Evolutionary conservation across 495 filamentous ascomycete species (phyloP), one percentile per base, ranked within the genome.

Genomic region (Hypoxylon trugodes): DNA sequence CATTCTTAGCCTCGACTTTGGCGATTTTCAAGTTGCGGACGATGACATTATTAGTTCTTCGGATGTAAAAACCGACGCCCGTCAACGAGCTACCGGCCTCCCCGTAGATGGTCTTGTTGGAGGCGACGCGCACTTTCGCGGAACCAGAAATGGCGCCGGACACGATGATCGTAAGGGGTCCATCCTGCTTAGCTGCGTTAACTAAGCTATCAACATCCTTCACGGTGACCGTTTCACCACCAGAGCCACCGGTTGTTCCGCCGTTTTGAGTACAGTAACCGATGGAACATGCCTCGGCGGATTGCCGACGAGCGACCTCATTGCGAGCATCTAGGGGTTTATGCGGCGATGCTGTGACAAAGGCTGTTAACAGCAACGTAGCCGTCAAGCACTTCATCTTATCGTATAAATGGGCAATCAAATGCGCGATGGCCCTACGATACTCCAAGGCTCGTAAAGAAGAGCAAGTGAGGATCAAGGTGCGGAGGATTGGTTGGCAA

Each of bases 11-110:
- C 3, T 80, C 63, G 13, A 89, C 86, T 28, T 87, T 87, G 25
- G 76, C 64, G 38, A 88, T 82, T 30, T 78, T 78, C 47, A 90
- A 71, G 76, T 89, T 89, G 5, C 84, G 84, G 45, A 90, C 70
- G 66, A 89, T 89, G 19, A 89, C 83, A 48, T 81, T 79, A 9
- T 61, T 77, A 19, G 75, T 65, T 3, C 61, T 57, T 62, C 82
- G 80, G 65, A 89, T 74, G 42, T 67, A 67, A 42, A 86, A 61
- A 10, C 79, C 81, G 41, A 82, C 66, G 8, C 77, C 80, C 45
- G 57, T 73, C 33, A 86, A 70, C 9, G 50, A 62, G 37, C 59
- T 62, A 1, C 73, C 73, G 3, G 56, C 28, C 38, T 61, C 40
- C 0, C 81, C 82, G 30, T 84, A 73, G 61, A 86, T 83, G 24